These are phyloP conservation scores for Paecilomyces sp. DNA, from an alignment of 2,329 filamentous ascomycete species.

Conservation along the genomic window DNA sequence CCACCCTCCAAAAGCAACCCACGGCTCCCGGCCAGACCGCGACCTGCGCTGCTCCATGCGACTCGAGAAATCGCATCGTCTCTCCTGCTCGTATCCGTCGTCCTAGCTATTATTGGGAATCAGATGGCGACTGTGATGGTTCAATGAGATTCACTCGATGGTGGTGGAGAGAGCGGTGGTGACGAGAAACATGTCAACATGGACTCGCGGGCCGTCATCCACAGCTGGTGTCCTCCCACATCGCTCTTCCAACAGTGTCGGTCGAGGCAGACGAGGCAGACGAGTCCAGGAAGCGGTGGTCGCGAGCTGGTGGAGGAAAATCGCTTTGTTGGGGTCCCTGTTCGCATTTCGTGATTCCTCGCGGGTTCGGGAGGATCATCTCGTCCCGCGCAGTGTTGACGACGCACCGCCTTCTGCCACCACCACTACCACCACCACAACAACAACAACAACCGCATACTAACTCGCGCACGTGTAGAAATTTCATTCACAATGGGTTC, in stretches of 20 bases:
- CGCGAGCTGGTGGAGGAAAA: neutral
- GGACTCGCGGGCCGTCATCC: neutral
- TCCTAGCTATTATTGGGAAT: neutral
- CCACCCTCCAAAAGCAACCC: neutral
- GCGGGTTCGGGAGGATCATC: neutral
- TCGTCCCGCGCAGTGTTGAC: neutral
- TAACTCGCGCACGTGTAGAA: constrained; percentile 17
- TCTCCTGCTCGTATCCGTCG: neutral
- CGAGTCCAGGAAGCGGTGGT: neutral
- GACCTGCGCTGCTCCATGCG: neutral
- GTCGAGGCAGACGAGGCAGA: neutral
- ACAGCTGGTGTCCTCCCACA: neutral
- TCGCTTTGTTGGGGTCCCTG: neutral
- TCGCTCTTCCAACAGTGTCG: neutral
- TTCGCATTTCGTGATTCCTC: neutral
- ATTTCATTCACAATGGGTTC: constrained; percentile 69
- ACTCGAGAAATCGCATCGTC: neutral
- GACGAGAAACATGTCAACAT: neutral
- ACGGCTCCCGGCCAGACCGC: neutral
- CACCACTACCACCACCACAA: no score
- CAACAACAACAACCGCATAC: constrained; percentile 4
- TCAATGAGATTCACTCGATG: neutral
- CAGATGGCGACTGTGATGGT: neutral
- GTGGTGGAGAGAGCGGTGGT: neutral
- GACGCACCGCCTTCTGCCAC: neutral